A percentile compares a stretch with the other conserved stretches of the same genome.
phyloP scores from a whole-genome alignment of 2,329 filamentous ascomycete genomes.

The Aspergillus versicolor region DNA sequence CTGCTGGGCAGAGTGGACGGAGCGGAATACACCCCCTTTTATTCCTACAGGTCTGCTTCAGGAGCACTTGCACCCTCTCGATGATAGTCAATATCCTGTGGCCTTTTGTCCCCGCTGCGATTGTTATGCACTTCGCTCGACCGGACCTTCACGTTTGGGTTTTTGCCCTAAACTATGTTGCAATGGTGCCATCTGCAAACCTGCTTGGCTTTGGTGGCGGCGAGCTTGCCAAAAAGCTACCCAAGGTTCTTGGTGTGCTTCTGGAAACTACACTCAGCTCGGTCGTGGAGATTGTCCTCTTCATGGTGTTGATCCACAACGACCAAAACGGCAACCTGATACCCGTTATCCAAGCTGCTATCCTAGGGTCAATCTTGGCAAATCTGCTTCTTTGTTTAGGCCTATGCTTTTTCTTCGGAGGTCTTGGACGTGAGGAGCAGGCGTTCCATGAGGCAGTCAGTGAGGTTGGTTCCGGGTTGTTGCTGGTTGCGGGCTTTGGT shows the following conservation, averaged over 20 bases:
- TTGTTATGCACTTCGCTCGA: constrained; percentile 61
- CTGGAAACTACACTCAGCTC: constrained; percentile 64
- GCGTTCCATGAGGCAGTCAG: constrained; percentile 72
- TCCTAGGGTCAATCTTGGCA: constrained; percentile 78
- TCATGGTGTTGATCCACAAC: constrained; percentile 69
- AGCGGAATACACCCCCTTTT: constrained; percentile 62
- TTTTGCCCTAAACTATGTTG: constrained; percentile 71
- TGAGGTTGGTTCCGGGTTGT: constrained; percentile 73
- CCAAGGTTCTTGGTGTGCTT: constrained; percentile 54
- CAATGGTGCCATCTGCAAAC: constrained; percentile 76
- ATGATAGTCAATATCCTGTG: constrained; percentile 69
- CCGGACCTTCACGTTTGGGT: constrained; percentile 61
- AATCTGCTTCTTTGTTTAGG: constrained; percentile 80
- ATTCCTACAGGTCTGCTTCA: constrained; percentile 64
- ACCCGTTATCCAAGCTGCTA: constrained; percentile 78
- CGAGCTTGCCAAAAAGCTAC: constrained; percentile 71
- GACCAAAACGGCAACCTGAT: constrained; percentile 48
- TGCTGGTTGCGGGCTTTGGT: constrained; percentile 70
- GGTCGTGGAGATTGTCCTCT: constrained; percentile 77
- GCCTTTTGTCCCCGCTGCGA: constrained; percentile 71
- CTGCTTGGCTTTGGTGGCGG: constrained; percentile 72
- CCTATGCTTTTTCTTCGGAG: constrained; percentile 75
- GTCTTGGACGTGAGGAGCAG: constrained; percentile 65
- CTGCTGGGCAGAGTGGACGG: constrained; percentile 66
- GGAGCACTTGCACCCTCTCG: constrained; percentile 63